Base-by-base conservation (phyloP, 306 rosid species). In the Oxytropis ochrocephala region DNA sequence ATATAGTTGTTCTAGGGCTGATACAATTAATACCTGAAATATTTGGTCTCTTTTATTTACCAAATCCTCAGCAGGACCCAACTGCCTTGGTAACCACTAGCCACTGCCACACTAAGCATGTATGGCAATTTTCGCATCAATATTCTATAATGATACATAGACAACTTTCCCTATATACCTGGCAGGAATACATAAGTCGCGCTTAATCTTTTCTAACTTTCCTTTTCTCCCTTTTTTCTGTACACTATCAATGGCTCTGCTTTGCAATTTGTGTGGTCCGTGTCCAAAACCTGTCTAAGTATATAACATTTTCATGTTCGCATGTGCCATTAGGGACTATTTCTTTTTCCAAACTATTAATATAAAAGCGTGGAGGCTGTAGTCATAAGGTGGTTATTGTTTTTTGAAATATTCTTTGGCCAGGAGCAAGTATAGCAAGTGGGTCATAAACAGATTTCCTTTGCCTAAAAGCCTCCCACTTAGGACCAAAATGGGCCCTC, bases 401-500 rank as follows among this genome's bases (percentile, higher is more conserved):
- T 84, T 85, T 91, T 74, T 78, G 92, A 81, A 94, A 91, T 85
- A 94, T 91, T 81, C 91, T 74, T 67, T 88, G 99, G 70, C 99
- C 99, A 19, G 99, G 96, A 72, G 92, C 85, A 16, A 94, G 91
- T 74, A 94, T 79, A 69, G 82, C 96, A 76, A 94, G 81, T 49
- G 99, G 99, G 85, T 94, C 99, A 82, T 87, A 91, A 70, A 70
- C 73, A 49, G 81, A 76, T 84, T 94, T 94, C 81, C 95, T 88
- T 71, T 79, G 82, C 32, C 69, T 83, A 69, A 88, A 91, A 46
- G 67, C 67, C 77, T 85, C 89, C 99, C 99, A 94, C 55, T 55
- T 75, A 38, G 87, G 84, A 12, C 97, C 99, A 79, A 89, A 94
- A 87, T 94, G 99, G 89, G 59, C 87, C 86, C 72, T 27, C 99